Evolutionary conservation across 2,329 filamentous ascomycete genomes (phyloP).

Genomic region (Sporothrix humicola): DNA sequence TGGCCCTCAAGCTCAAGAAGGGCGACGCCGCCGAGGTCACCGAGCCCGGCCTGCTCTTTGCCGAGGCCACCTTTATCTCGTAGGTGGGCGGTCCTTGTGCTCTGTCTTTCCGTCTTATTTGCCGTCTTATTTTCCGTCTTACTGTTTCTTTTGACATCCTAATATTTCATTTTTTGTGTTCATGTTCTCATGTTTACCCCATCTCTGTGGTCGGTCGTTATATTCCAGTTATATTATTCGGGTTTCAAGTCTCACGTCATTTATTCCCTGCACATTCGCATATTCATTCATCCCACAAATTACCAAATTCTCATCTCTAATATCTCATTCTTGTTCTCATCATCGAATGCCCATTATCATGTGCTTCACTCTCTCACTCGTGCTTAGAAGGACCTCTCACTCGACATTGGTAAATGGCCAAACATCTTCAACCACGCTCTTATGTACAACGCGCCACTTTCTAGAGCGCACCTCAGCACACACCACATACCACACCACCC

Average conservation of each 20-base stretch:
- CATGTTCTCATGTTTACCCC: no score
- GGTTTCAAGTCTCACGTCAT: constrained; percentile 7
- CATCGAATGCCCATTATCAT: background rate
- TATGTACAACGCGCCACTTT: background rate
- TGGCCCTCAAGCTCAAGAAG: constrained; percentile 81
- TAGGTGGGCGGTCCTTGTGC: constrained; percentile 44
- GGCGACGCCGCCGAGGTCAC: constrained; percentile 74
- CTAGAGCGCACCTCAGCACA: background rate
- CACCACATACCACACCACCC: background rate
- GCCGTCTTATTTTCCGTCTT: constrained; percentile 12
- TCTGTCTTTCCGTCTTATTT: background rate
- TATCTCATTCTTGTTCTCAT: background rate
- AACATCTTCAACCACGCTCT: background rate
- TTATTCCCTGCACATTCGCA: background rate
- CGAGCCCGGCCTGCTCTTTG: constrained; percentile 81
- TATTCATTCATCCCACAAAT: background rate
- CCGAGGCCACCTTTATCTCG: constrained; percentile 96
- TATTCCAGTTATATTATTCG: constrained; percentile 11
- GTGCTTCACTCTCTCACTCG: background rate
- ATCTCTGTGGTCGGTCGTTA: background rate
- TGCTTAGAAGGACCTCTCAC: background rate
- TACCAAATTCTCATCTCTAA: background rate
- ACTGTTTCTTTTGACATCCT: background rate
- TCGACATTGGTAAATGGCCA: background rate
- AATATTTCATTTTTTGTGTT: background rate